Evolutionary conservation across 345 rosid genomes (phyloP).

Genomic region (Triadica sebifera): DNA sequence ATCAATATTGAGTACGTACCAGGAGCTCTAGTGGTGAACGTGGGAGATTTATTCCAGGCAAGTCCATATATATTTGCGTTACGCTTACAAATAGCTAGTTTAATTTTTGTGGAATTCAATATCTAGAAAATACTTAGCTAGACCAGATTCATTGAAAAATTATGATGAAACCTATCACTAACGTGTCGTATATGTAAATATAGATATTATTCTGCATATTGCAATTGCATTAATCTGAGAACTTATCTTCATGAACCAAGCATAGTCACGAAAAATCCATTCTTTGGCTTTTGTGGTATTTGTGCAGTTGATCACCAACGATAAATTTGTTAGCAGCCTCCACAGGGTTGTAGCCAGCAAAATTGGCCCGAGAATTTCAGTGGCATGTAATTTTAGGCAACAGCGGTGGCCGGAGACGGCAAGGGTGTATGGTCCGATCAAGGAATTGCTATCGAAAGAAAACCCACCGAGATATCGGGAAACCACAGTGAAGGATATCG

Average conservation of each 20-base stretch:
- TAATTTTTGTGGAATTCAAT: too few relatives aligned
- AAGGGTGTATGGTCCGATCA: conserved; percentile 19
- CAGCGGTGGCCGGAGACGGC: neutral
- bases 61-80: too few relatives aligned
- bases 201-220: too few relatives aligned
- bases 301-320: conserved; percentile 15
- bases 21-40: neutral
- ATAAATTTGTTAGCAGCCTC: neutral
- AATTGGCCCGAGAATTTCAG: conserved; percentile 20
- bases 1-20: neutral
- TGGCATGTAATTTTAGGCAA: conserved; percentile 10
- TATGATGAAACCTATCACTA: too few relatives aligned
- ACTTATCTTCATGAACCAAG: too few relatives aligned
- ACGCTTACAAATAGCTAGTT: too few relatives aligned
- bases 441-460: conserved; percentile 16
- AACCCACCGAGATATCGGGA: conserved; percentile 10
- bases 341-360: conserved; percentile 8
- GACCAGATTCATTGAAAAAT: too few relatives aligned
- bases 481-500: conserved; percentile 8
- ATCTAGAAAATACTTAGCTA: too few relatives aligned
- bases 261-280: too few relatives aligned
- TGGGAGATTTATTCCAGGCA: neutral
- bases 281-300: neutral
- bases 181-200: too few relatives aligned
- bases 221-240: too few relatives aligned